A percentile compares a stretch with the other conserved stretches of the same genome.
Conservation (phyloP, 2,329 filamentous ascomycete species). For the Dothideomycetes sp. region DNA sequence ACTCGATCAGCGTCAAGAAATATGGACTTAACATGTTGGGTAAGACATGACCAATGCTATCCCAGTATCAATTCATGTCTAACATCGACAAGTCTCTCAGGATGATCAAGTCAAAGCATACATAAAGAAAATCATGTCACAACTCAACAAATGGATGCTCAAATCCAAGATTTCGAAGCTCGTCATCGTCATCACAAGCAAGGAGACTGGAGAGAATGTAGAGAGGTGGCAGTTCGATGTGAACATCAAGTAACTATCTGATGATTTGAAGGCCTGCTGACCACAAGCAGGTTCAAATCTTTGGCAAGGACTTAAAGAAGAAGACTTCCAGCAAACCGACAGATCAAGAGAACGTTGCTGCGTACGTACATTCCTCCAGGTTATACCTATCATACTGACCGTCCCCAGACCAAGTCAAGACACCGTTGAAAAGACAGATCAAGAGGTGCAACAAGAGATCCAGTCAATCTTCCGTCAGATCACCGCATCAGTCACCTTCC, state of each 20-base stretch:
- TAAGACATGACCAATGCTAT: conserved; percentile 35
- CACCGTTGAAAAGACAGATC: conserved; percentile 68
- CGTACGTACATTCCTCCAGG: conserved; percentile 33
- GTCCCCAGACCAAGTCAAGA: conserved; percentile 17
- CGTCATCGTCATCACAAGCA: conserved; percentile 92
- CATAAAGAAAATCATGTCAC: conserved; percentile 98
- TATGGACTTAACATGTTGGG: conserved; percentile 97
- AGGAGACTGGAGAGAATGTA: conserved; percentile 91
- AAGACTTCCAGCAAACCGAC: conserved; percentile 23
- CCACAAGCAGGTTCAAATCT: conserved; percentile 47
- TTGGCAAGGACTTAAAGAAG: conserved; percentile 43
- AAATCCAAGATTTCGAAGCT: conserved; percentile 95
- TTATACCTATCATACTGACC: background rate
- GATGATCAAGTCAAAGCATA: conserved; percentile 99
- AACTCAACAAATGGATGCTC: conserved; percentile 96
- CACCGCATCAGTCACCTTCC: conserved; percentile 91
- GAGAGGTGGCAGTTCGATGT: conserved; percentile 99
- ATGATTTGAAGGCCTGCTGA: conserved; percentile 20
- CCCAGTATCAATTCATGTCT: conserved; percentile 15
- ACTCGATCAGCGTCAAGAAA: conserved; percentile 67
- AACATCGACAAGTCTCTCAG: conserved; percentile 56
- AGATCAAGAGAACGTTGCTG: conserved; percentile 63
- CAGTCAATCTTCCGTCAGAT: conserved; percentile 96
- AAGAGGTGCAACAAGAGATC: conserved; percentile 91
- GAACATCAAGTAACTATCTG: conserved; percentile 16